Conservation (phyloP, 2,329 filamentous ascomycete species). For the Monosporascus cannonballus region DNA sequence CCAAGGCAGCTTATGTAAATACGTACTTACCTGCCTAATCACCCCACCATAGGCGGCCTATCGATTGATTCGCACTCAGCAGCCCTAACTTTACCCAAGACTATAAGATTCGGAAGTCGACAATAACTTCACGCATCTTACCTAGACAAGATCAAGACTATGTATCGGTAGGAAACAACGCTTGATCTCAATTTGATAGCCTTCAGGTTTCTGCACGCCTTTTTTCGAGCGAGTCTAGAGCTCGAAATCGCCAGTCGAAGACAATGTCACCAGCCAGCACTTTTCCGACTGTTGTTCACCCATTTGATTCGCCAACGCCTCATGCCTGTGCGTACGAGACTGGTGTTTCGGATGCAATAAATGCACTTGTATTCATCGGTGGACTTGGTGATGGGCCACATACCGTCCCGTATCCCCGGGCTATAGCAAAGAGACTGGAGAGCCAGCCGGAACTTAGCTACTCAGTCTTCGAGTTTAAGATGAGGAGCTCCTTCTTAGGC, state of each 20-base stretch:
- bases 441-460: conserved; percentile 33
- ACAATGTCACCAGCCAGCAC: conserved; percentile 18
- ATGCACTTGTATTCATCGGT: conserved; percentile 64
- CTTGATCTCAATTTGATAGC: too few species aligned
- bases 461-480: conserved; percentile 51
- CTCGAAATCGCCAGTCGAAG: background rate
- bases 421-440: conserved; percentile 39
- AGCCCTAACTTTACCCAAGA: too few species aligned
- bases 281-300: conserved; percentile 41
- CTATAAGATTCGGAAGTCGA: too few species aligned
- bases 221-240: too few species aligned
- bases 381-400: conserved; percentile 66
- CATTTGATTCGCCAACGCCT: conserved; percentile 34
- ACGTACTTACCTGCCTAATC: too few species aligned
- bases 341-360: conserved; percentile 34
- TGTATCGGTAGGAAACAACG: too few species aligned
- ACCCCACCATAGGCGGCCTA: too few species aligned
- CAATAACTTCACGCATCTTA: too few species aligned
- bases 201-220: too few species aligned
- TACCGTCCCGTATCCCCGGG: conserved; percentile 51
- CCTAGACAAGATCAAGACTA: too few species aligned
- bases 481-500: conserved; percentile 47
- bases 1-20: too few species aligned
- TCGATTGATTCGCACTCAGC: too few species aligned
- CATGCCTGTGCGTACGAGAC: conserved; percentile 42